phyloP scores from a whole-genome alignment of 345 rosid species.

The Luvunga scandens region DNA sequence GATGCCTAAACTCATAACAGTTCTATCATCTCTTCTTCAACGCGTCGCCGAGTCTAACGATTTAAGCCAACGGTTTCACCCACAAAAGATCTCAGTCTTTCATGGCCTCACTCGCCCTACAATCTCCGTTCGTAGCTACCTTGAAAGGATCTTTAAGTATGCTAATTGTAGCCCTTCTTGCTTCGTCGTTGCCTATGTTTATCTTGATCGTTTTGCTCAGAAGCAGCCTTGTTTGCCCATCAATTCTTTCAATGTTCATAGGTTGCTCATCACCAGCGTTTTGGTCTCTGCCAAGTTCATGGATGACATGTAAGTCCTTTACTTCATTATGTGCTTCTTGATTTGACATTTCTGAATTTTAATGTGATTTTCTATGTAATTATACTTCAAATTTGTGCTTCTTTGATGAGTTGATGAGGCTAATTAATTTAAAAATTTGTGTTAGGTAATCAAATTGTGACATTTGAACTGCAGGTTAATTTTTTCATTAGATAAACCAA shows the following conservation, averaged over 20 bases:
- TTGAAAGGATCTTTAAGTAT: conserved; percentile 69
- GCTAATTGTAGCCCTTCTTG: conserved; percentile 76
- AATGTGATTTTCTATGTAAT: background rate
- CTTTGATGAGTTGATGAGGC: background rate
- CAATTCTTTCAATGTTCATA: conserved; percentile 62
- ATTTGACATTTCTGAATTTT: background rate
- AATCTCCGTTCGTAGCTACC: conserved; percentile 60
- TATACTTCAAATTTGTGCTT: background rate
- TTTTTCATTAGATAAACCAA: background rate
- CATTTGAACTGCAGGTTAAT: background rate
- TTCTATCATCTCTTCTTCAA: conserved; percentile 51
- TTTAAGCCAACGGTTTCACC: conserved; percentile 25
- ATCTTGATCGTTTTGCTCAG: conserved; percentile 62
- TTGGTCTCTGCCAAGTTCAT: conserved; percentile 77
- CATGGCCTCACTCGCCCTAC: conserved; percentile 53
- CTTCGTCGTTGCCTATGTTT: conserved; percentile 67
- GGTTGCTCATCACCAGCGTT: conserved; percentile 71
- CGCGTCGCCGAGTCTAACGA: conserved; percentile 50
- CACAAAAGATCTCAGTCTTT: conserved; percentile 49
- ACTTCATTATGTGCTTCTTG: background rate
- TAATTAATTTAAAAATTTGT: background rate
- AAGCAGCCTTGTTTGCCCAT: conserved; percentile 52
- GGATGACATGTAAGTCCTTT: conserved; percentile 69
- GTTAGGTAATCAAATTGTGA: background rate
- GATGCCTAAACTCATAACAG: conserved; percentile 48